Base-by-base conservation (phyloP, 768 basidiomycete species). In the Trametes cubensis region DNA sequence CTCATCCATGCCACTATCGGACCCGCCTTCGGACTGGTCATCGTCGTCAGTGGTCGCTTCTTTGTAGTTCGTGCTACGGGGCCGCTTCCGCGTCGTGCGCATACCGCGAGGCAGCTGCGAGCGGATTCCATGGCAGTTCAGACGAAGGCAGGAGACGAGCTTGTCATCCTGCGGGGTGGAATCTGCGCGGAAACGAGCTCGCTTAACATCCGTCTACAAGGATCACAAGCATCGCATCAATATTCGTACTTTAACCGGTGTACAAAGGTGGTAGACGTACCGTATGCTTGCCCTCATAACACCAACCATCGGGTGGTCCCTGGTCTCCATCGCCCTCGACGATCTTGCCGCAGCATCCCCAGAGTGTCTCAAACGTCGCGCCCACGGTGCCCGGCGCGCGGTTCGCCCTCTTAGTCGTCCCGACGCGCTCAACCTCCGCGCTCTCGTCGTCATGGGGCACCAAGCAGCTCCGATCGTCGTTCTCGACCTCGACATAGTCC, bases 301-400 rank as follows among this genome's bases (percentile, higher is more conserved):
- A 93, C 89, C 89, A 93, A 1, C 90, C 91, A 70, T 91, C 89
- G 1, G 90, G 91, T 1, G 91, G 90, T 0, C 90, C 90, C 76
- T 88, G 87, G 63, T 90, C 87, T 1, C 91, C 90, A 64, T 88
- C 85, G 0, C 90, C 90, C 25, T 90, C 86, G 6, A 85, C 86
- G 0, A 83, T 86, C 68, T 81, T 78, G 8, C 83, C 87, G 72
- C 90, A 93, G 74, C 91, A 93, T 3, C 82, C 84, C 83, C 85
- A 93, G 2, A 86, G 75, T 0, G 90, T 83, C 71, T 83, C 81
- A 61, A 80, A 79, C 25, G 70, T 75, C 44, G 66, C 65, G 80
- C 74, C 75, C 21, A 56, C 62, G 10, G 56, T 56, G 6, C 67
- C 64, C 4, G 65, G 46, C 23, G 53, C 73, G 34, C 69, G 67